These are phyloP conservation scores for Colletotrichum sp. DNA, from an alignment of 2,329 filamentous ascomycete genomes.

Conservation along the genomic window DNA sequence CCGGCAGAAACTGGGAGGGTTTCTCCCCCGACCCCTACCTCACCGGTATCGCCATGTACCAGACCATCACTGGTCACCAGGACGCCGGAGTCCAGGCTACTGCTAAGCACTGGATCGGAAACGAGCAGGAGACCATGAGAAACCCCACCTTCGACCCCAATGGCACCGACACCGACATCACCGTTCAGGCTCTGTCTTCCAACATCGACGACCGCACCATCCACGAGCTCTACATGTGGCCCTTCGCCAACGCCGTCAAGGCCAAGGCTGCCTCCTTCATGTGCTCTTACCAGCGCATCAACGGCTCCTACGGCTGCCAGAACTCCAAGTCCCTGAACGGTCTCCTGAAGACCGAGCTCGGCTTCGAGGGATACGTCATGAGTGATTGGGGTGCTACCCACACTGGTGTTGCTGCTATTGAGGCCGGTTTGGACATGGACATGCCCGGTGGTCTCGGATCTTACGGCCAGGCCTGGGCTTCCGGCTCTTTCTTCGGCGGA, in stretches of 20 bases:
- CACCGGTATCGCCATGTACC: conserved; percentile 57
- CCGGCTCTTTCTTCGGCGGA: conserved; percentile 47
- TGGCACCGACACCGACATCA: conserved; percentile 28
- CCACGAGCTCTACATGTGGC: conserved; percentile 54
- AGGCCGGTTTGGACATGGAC: conserved; percentile 54
- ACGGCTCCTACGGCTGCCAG: conserved; percentile 55
- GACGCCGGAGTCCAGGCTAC: conserved; percentile 42
- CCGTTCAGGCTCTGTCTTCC: conserved; percentile 33
- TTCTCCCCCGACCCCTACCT: conserved; percentile 71
- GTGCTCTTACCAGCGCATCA: conserved; percentile 51
- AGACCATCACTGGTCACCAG: conserved; percentile 37
- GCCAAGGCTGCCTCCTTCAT: conserved; percentile 41
- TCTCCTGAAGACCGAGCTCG: conserved; percentile 54
- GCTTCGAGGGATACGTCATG: conserved; percentile 52
- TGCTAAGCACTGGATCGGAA: conserved; percentile 43
- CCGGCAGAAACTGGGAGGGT: conserved; percentile 70
- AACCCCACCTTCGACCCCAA: conserved; percentile 30
- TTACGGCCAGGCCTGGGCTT: conserved; percentile 32
- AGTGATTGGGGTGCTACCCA: conserved; percentile 49
- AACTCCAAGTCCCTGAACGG: conserved; percentile 54
- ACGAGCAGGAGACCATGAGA: conserved; percentile 39
- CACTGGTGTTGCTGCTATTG: conserved; percentile 42
- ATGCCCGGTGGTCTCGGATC: conserved; percentile 51
- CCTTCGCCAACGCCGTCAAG: conserved; percentile 36
- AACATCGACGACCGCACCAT: conserved; percentile 66